These are phyloP conservation scores for Boletus subcaerulescens DNA, from an alignment of 768 basidiomycete species.

Conservation along the genomic window DNA sequence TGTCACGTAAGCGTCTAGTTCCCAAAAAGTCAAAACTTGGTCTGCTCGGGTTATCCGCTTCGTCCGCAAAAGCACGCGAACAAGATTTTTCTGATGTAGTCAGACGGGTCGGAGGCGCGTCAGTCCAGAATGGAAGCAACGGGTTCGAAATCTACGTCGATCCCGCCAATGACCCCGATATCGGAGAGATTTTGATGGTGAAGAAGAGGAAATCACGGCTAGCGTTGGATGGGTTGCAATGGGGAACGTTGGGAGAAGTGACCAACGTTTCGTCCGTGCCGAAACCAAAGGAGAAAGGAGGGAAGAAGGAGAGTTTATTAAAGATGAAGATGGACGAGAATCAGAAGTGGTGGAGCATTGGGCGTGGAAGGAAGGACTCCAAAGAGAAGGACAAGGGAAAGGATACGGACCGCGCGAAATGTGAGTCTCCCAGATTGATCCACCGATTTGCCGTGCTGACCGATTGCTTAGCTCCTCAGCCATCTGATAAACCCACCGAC, in stretches of 20 bases:
- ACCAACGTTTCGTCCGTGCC: slow-evolving; percentile 48
- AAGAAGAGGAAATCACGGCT: slow-evolving; percentile 73
- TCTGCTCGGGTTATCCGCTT: slow-evolving; percentile 35
- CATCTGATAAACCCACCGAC: slow-evolving; percentile 30
- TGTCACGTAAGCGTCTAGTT: slow-evolving; percentile 50
- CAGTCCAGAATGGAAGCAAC: slow-evolving; percentile 31
- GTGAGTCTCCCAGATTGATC: slow-evolving; percentile 10
- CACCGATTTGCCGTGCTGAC: slow-evolving; percentile 3
- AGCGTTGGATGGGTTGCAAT: slow-evolving; percentile 53
- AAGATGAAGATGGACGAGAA: slow-evolving; percentile 47
- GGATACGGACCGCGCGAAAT: slow-evolving; percentile 36
- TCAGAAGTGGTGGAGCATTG: slow-evolving; percentile 82
- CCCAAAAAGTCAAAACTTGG: slow-evolving; percentile 71
- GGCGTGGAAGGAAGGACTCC: slow-evolving; percentile 68
- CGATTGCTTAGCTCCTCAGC: slow-evolving; percentile 43
- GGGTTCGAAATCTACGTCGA: slow-evolving; percentile 75
- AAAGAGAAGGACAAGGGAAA: slow-evolving; percentile 55
- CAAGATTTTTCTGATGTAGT: slow-evolving; percentile 62
- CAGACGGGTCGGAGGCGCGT: slow-evolving; percentile 41
- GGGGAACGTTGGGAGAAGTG: slow-evolving; percentile 58
- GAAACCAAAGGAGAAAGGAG: slow-evolving; percentile 35
- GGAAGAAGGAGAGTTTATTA: slow-evolving; percentile 32
- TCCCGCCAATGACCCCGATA: slow-evolving; percentile 58
- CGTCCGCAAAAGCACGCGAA: slow-evolving; percentile 28
- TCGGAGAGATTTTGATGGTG: slow-evolving; percentile 68